Evolutionary conservation across 2,329 filamentous ascomycete species (phyloP).

Genomic region (Claviceps pazoutovae): DNA sequence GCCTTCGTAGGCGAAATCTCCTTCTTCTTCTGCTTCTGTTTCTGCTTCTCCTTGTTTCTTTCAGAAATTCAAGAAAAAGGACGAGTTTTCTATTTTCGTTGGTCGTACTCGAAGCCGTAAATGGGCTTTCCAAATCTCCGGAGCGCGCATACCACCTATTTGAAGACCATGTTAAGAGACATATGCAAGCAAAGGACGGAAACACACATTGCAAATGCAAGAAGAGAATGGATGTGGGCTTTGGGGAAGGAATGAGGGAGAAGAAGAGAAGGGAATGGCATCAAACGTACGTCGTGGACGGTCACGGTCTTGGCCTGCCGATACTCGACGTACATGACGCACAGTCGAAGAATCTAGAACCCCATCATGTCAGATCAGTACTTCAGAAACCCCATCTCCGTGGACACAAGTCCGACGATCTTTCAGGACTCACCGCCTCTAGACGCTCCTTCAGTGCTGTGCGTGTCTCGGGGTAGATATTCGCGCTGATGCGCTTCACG

Average conservation of each 20-base stretch:
- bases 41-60: neutral
- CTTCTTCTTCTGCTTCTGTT: neutral
- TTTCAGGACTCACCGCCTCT: conserved; percentile 22
- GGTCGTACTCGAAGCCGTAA: conserved; percentile 40
- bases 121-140: conserved; percentile 35
- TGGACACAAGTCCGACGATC: neutral
- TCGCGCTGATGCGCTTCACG: conserved; percentile 55
- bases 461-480: conserved; percentile 51
- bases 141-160: conserved; percentile 40
- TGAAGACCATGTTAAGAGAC: neutral
- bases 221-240: neutral
- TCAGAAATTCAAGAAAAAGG: neutral
- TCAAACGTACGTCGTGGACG: conserved; percentile 38
- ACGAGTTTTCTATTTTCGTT: neutral
- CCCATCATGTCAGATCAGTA: neutral
- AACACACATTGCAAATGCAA: neutral
- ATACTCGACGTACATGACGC: conserved; percentile 38
- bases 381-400: too few relatives aligned
- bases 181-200: too few relatives aligned
- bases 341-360: conserved; percentile 36
- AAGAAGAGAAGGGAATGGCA: neutral
- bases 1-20: neutral
- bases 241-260: neutral
- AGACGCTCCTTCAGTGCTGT: conserved; percentile 36
- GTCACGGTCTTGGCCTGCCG: conserved; percentile 47